Evolutionary conservation across 2,329 filamentous ascomycete genomes (phyloP), one percentile per base, ranked within the genome.

Genomic region (Pyrenophora tritici-repentis): DNA sequence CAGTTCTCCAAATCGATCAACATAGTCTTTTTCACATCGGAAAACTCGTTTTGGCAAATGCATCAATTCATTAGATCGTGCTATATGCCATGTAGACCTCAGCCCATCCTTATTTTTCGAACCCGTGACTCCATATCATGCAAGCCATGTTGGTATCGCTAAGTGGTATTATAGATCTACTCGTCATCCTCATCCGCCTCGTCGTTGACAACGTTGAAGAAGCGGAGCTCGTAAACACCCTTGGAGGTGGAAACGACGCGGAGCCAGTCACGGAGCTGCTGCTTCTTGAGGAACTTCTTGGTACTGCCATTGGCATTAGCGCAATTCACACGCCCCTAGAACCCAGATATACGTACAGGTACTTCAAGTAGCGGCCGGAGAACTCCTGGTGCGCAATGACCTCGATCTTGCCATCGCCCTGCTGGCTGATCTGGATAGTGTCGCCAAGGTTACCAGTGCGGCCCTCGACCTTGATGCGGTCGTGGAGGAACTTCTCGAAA

Each of bases 281-380:
- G 91, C 90, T 99, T 99, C 91, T 99, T 99, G 81, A 99, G 89
- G 89, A 96, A 99, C 87, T 99, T 99, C 91, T 99, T 99, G 79
- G 94, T 99, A 78, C 91, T 96, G 67, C 56, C 12, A 33, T n/a
- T 44, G 67, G 58, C 32, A 40, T 46, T 31, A 41, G 26, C 43
- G 32, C 24, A 22, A 26, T 6, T 7, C 44, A 20, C 20, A 9
- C 33, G 5, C 10, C 32, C n/a, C 29, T n/a, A 7, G 12, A n/a
- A 8, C 6, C 4, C 9, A 16, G 5, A 20, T 48, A 6, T 6
- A 84, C 91, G 67, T 84, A 96, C 91, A 99, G 84, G 87, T 99
- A 99, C 90, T 99, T 99, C 80, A 99, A 85, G 86, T 99, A 99
- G 77, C 94, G 89, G 74, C 94, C 94, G 65, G 92, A 97, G 81